These are phyloP conservation scores for Camellia sinensis DNA, from an alignment of 148 eudicot species.

Conservation along the genomic window DNA sequence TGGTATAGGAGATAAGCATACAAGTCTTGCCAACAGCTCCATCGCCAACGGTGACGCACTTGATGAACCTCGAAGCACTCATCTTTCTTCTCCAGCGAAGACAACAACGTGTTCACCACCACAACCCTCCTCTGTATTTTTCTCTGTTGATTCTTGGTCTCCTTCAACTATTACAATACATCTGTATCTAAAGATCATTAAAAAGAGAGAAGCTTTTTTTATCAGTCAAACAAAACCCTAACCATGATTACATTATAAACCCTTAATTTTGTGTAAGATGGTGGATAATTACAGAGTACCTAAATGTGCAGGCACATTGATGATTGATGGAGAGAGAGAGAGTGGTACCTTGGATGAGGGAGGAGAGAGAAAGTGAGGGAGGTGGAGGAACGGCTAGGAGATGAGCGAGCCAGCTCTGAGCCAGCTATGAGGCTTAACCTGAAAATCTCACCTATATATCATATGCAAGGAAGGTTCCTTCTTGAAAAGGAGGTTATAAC, in stretches of 20 bases:
- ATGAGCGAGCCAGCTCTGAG: no score
- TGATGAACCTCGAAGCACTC: conserved; percentile 41
- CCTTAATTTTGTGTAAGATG: not conserved
- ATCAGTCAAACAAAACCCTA: not conserved
- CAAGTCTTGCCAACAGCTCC: conserved; percentile 49
- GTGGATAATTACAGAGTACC: not conserved
- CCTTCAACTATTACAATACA: not conserved
- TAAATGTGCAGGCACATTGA: not conserved
- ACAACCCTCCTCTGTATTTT: not conserved
- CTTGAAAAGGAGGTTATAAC: no score
- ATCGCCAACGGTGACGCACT: conserved; percentile 45
- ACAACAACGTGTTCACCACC: not conserved
- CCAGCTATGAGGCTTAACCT: no score
- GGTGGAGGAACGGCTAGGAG: not conserved
- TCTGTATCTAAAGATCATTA: not conserved
- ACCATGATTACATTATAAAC: not conserved
- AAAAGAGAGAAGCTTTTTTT: not conserved
- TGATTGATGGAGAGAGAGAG: not conserved
- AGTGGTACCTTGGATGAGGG: not conserved
- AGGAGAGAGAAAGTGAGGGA: not conserved
- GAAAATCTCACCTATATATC: no score
- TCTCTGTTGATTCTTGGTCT: not conserved
- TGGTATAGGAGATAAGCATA: conserved; percentile 43
- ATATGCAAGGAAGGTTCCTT: no score
- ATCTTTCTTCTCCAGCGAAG: conserved; percentile 12